Percentiles rank a stretch among this genome's conserved stretches.
phyloP scores from a whole-genome alignment of 2,329 filamentous ascomycete genomes.

The Alternaria sp. region DNA sequence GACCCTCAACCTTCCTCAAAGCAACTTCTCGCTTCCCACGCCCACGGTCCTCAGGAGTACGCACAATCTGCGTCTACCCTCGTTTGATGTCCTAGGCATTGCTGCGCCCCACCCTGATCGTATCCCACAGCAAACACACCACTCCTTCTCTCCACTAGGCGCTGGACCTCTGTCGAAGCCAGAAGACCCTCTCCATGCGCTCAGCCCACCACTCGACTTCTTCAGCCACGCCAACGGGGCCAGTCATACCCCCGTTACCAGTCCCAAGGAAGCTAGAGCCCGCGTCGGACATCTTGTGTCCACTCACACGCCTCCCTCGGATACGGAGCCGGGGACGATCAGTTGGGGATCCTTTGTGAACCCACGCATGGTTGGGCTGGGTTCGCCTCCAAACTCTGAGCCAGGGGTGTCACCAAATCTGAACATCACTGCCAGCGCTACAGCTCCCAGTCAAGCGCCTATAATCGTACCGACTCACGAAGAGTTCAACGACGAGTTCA shows the following conservation, averaged over 20 bases:
- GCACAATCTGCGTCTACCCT: conserved; percentile 58
- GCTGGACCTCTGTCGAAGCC: conserved; percentile 48
- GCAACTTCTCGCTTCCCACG: conserved; percentile 38
- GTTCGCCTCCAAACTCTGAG: conserved; percentile 50
- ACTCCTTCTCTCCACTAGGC: conserved; percentile 42
- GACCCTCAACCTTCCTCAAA: conserved; percentile 33
- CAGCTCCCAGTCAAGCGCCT: conserved; percentile 29
- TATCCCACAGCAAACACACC: conserved; percentile 31
- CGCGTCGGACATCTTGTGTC: conserved; percentile 47
- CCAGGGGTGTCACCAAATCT: conserved; percentile 41
- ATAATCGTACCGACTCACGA: conserved; percentile 33
- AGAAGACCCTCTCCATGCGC: conserved; percentile 49
- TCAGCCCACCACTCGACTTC: conserved; percentile 39
- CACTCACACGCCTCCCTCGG: conserved; percentile 54
- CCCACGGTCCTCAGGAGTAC: conserved; percentile 39
- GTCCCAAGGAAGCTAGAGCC: conserved; percentile 29
- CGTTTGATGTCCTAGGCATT: conserved; percentile 60
- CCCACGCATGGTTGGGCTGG: conserved; percentile 44
- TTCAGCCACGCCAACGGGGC: conserved; percentile 24
- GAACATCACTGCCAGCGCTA: conserved; percentile 24
- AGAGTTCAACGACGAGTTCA: conserved; percentile 15
- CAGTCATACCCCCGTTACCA: conserved; percentile 20
- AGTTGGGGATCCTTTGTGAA: conserved; percentile 49
- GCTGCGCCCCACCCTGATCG: conserved; percentile 55
- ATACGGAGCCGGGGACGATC: conserved; percentile 51